These are phyloP conservation scores for Borovskyia barvae DNA, from an alignment of 208 protist genomes.

Conservation along the genomic window DNA sequence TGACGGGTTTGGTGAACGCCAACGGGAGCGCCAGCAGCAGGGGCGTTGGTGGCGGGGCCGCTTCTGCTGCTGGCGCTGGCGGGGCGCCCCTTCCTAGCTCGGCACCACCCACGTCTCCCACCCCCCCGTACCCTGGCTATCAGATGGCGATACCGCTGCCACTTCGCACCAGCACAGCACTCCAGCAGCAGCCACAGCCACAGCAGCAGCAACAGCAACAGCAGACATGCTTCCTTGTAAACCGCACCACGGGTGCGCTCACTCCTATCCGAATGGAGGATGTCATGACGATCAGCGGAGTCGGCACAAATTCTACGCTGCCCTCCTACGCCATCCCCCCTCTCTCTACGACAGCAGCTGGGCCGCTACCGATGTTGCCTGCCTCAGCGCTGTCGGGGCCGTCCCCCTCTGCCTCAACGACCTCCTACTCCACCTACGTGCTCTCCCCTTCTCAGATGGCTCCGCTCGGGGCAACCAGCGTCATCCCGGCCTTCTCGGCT, in stretches of 20 bases:
- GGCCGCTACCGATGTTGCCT: too few species aligned
- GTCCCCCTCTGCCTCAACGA: background rate
- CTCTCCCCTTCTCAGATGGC: too few species aligned
- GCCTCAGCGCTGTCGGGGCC: background rate
- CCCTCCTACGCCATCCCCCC: constrained; percentile 3
- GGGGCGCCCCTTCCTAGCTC: too few species aligned
- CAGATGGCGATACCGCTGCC: background rate
- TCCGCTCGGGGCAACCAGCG: background rate
- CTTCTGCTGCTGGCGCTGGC: too few species aligned
- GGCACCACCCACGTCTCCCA: too few species aligned
- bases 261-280: constrained; percentile 3
- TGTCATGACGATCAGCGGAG: background rate
- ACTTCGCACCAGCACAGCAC: background rate
- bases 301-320: background rate
- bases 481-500: background rate
- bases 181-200: background rate
- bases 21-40: too few species aligned
- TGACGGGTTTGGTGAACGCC: too few species aligned
- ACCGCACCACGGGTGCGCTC: background rate
- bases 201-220: background rate
- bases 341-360: background rate
- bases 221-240: constrained; percentile 12
- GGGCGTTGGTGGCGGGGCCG: too few species aligned
- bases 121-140: background rate
- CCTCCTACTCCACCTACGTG: background rate